These are phyloP conservation scores for Nicotiana rustica DNA, from an alignment of 305 asterid species.

Conservation along the genomic window DNA sequence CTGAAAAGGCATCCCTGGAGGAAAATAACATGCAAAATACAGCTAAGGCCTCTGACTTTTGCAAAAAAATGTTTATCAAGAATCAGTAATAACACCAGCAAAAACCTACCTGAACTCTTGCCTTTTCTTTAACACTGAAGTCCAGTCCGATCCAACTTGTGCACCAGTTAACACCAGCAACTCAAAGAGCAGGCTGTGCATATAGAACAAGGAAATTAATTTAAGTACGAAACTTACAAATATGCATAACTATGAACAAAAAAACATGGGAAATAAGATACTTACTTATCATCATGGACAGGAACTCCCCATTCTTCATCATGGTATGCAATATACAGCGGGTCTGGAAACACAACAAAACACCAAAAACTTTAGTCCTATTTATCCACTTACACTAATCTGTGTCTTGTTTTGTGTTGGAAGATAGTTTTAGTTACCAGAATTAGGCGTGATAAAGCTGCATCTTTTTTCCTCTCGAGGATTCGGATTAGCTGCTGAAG, in stretches of 20 bases:
- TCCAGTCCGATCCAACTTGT: constrained; percentile 90
- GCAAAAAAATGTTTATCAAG: neutral
- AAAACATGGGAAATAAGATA: neutral
- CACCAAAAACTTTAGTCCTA: neutral
- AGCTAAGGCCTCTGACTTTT: neutral
- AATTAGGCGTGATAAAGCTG: constrained; percentile 82
- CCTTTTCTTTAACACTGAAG: constrained; percentile 69
- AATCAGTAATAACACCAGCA: neutral
- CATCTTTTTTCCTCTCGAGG: constrained; percentile 61
- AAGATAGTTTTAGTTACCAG: constrained; percentile 47
- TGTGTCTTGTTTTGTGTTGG: neutral
- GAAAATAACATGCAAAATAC: neutral
- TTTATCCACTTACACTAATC: constrained; percentile 1
- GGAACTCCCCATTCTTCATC: constrained; percentile 93
- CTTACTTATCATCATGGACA: constrained; percentile 76
- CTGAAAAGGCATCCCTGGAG: constrained; percentile 71
- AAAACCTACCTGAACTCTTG: constrained; percentile 53
- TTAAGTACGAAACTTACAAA: neutral
- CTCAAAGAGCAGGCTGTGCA: constrained; percentile 68
- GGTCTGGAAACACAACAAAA: constrained; percentile 51
- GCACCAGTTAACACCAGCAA: constrained; percentile 76
- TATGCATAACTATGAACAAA: neutral
- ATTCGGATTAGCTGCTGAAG: constrained; percentile 22
- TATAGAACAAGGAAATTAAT: constrained; percentile 6
- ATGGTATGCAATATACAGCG: constrained; percentile 72